Percentiles rank a stretch among this genome's conserved stretches.
Conservation (phyloP, 805 yeast species). For the Dipodascus geniculatus region DNA sequence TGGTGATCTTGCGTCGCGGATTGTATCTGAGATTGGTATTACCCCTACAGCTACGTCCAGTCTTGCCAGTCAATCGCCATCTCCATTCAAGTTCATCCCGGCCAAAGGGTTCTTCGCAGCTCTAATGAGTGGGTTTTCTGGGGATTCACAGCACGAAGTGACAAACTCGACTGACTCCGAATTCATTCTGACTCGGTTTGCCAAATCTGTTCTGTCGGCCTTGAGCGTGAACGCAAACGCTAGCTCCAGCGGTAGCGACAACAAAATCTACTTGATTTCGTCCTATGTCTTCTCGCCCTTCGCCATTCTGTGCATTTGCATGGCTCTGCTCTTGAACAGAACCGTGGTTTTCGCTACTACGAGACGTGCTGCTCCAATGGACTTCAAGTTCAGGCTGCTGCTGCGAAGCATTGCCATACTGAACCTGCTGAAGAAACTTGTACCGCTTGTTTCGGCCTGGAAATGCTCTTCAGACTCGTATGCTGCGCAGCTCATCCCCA, state of each 20-base stretch:
- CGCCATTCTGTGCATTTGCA: constrained; percentile 36
- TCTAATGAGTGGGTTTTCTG: neutral
- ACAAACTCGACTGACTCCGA: constrained; percentile 6
- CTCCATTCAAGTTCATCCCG: neutral
- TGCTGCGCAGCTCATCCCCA: constrained; percentile 5
- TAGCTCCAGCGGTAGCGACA: constrained; percentile 8
- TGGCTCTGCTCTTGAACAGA: constrained; percentile 47
- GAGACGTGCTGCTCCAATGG: constrained; percentile 30
- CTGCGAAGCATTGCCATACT: constrained; percentile 31
- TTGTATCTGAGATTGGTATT: neutral
- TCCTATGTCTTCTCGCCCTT: constrained; percentile 20
- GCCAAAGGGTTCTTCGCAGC: neutral
- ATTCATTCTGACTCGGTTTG: constrained; percentile 9
- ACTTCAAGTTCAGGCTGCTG: constrained; percentile 23
- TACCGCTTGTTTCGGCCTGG: constrained; percentile 27
- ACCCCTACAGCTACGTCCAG: neutral
- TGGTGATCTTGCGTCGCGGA: neutral
- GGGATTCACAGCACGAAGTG: neutral
- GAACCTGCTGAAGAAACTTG: constrained; percentile 25
- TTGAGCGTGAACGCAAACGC: constrained; percentile 6
- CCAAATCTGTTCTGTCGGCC: constrained; percentile 7
- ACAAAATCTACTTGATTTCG: constrained; percentile 8
- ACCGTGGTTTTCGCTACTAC: constrained; percentile 47
- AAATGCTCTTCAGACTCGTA: constrained; percentile 18
- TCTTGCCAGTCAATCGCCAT: neutral